phyloP scores from a whole-genome alignment of 495 filamentous ascomycete species.

The Aspergillus indologenus region DNA sequence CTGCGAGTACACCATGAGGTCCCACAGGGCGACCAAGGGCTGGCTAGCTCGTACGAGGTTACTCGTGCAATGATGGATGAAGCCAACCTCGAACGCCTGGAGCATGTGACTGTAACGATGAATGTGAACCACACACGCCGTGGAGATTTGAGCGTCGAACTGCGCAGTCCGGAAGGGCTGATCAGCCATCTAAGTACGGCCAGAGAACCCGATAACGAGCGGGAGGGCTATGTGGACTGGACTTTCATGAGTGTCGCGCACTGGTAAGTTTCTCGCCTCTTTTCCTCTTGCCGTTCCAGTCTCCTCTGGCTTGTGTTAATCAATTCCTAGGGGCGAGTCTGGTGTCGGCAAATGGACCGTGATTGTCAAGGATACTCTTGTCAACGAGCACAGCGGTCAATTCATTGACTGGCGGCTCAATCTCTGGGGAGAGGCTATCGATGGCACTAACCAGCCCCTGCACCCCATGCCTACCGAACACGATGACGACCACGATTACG shows the following conservation, averaged over 20 bases:
- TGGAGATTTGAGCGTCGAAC: slow-evolving; percentile 89
- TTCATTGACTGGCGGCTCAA: slow-evolving; percentile 93
- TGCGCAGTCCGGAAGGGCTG: slow-evolving; percentile 78
- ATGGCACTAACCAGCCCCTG: slow-evolving; percentile 63
- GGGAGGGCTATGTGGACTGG: slow-evolving; percentile 87
- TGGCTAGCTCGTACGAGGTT: slow-evolving; percentile 74
- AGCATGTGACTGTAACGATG: slow-evolving; percentile 98
- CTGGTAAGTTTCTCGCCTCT: slow-evolving; percentile 58
- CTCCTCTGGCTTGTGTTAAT: slow-evolving; percentile 12
- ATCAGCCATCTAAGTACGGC: slow-evolving; percentile 79
- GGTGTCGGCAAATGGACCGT: slow-evolving; percentile 88
- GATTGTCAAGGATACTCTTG: slow-evolving; percentile 78
- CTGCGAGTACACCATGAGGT: slow-evolving; percentile 81
- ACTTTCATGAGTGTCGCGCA: slow-evolving; percentile 98
- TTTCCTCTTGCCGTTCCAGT: not conserved
- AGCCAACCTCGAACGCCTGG: slow-evolving; percentile 80
- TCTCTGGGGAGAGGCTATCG: slow-evolving; percentile 85
- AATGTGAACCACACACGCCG: slow-evolving; percentile 82
- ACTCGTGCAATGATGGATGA: slow-evolving; percentile 69
- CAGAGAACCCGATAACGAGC: slow-evolving; percentile 59
- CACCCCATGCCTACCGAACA: slow-evolving; percentile 82
- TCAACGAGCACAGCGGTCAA: slow-evolving; percentile 71
- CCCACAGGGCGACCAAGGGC: slow-evolving; percentile 79
- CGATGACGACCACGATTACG: slow-evolving; percentile 76
- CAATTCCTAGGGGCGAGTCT: slow-evolving; percentile 69